Conservation (phyloP, 495 filamentous ascomycete genomes). For the Xylaria palmicola region DNA sequence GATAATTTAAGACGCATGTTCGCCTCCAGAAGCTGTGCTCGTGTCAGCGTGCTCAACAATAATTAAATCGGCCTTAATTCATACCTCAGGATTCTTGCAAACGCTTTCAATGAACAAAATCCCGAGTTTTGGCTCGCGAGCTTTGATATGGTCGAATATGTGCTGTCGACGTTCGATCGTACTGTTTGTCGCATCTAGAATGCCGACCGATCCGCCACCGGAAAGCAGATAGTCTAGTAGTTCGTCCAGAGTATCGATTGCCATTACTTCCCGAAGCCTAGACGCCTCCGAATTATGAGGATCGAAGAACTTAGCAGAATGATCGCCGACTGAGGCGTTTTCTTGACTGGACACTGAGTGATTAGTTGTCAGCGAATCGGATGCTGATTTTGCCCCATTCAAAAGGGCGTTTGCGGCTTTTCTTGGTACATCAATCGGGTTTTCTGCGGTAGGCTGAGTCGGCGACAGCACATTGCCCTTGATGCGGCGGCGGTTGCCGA, state of each 20-base stretch:
- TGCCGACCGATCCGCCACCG: constrained; percentile 88
- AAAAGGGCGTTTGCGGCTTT: constrained; percentile 50
- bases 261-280: constrained; percentile 83
- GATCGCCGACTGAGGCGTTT: constrained; percentile 62
- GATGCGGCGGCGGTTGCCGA: constrained; percentile 83
- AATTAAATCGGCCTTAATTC: constrained; percentile 16
- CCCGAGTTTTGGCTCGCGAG: constrained; percentile 80
- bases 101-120: constrained; percentile 93
- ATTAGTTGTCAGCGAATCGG: constrained; percentile 30
- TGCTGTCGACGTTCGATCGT: constrained; percentile 80
- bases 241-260: constrained; percentile 89
- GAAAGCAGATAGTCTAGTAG: constrained; percentile 82
- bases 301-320: constrained; percentile 93
- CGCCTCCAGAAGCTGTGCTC: constrained; percentile 70
- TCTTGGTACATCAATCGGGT: constrained; percentile 36
- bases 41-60: background rate
- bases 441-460: constrained; percentile 25
- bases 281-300: constrained; percentile 81
- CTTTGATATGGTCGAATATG: constrained; percentile 77
- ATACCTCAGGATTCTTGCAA: constrained; percentile 72
- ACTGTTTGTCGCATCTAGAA: constrained; percentile 96
- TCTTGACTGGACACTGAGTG: constrained; percentile 20
- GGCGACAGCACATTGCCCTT: constrained; percentile 57
- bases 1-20: constrained; percentile 99
- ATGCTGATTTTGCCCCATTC: constrained; percentile 37